Evolutionary conservation across 202 grass and related monocot genomes (phyloP), one percentile per base, ranked within the genome.

Genomic region (Panicum virgatum): DNA sequence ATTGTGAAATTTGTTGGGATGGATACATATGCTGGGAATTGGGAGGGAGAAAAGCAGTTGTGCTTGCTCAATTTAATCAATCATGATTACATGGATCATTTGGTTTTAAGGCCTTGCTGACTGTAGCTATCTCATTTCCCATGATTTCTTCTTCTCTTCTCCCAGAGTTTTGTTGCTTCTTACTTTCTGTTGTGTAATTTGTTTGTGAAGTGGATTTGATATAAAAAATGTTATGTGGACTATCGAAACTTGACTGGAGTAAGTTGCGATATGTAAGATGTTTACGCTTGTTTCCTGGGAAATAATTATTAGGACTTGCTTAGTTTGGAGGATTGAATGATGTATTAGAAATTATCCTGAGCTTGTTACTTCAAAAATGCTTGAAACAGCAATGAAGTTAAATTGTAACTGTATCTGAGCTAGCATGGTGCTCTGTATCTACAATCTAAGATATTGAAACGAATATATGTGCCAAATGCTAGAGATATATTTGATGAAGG

Each of bases 361-460:
- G 10, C 34, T 69, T 6, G 26, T 66, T 74, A 70, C 60, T 60
- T 40, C 11, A 26, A 30, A 38, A 53, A 10, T 78, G 26, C 37
- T 12, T 58, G 16, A 30, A 88, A 74, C 5, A 58, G 9, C 26
- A 72, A 20, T 46, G 25, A 36, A 23, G 62, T 68, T 84, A 34
- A 74, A 22, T 34, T 45, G 26, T 65, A 30, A 56, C 34, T 77
- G 56, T 82, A 77, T 26, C 47, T 72, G 37, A 81, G 82, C 44
- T 89, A 45, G 51, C 68, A 59, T 43, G 47, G 46, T 79, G 69
- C 10, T 52, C 30, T 26, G 68, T 48, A 56, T 54, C 16, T 48
- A 54, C 40, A 36, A 32, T 77, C 8, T 80, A 82, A 38, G 66
- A 42, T 82, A 40, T 47, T 72, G 25, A 77, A 63, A 77, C 77